Evolutionary conservation across 169 alveolate genomes (phyloP).

Genomic region (Condylostoma magnum): DNA sequence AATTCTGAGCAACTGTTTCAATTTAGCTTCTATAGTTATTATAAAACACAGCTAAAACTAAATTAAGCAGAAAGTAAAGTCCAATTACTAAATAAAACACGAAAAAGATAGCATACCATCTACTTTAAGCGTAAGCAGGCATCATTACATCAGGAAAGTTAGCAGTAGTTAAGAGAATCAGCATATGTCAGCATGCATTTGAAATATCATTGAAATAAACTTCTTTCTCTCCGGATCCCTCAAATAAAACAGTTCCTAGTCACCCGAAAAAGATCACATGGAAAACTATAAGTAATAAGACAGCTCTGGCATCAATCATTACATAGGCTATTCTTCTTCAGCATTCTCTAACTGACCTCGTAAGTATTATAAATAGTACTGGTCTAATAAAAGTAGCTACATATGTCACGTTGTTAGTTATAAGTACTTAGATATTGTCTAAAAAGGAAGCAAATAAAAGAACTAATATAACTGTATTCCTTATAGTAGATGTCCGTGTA

Average conservation of each 20-base stretch:
- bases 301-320: background rate
- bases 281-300: slow-evolving; percentile 4
- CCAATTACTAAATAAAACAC: slow-evolving; percentile 35
- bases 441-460: background rate
- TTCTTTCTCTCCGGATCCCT: slow-evolving; percentile 39
- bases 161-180: slow-evolving; percentile 48
- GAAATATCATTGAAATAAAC: slow-evolving; percentile 27
- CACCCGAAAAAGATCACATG: slow-evolving; percentile 37
- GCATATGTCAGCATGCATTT: slow-evolving; percentile 25
- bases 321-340: background rate
- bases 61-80: slow-evolving; percentile 38
- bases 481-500: background rate
- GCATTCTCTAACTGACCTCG: background rate
- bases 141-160: slow-evolving; percentile 57
- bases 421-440: background rate
- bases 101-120: slow-evolving; percentile 33
- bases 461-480: background rate
- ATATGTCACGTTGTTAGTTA: background rate
- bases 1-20: slow-evolving; percentile 21
- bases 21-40: slow-evolving; percentile 36
- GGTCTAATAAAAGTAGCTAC: background rate
- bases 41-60: slow-evolving; percentile 45
- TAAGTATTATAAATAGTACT: background rate
- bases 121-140: slow-evolving; percentile 41
- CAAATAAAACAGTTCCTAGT: slow-evolving; percentile 30